Conservation (phyloP, 139 green algal genomes). For the Mychonastes homosphaera region DNA sequence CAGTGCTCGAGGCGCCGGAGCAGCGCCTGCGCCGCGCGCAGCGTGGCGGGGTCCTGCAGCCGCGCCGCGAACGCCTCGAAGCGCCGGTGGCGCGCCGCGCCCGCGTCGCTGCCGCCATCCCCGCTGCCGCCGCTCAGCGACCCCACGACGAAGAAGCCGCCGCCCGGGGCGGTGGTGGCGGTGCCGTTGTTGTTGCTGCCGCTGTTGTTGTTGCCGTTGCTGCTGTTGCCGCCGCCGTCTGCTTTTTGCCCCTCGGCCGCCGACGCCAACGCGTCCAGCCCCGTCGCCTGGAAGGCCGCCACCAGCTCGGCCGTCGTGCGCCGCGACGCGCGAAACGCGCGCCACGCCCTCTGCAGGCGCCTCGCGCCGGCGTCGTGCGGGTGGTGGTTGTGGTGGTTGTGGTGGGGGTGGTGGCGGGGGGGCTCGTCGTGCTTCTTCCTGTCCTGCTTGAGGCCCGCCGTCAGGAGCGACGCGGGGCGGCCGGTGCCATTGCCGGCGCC, state of each 20-base stretch:
- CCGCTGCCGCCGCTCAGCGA: background rate
- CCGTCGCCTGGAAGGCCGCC: slow-evolving; percentile 23
- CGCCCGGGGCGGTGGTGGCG: background rate
- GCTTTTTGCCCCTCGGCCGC: background rate
- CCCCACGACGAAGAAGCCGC: slow-evolving; percentile 5
- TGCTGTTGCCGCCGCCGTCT: background rate
- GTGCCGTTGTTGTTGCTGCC: background rate
- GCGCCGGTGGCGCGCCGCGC: slow-evolving; percentile 2
- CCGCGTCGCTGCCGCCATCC: background rate
- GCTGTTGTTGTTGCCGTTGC: slow-evolving; percentile 3
- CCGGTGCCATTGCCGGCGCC: too few species aligned
- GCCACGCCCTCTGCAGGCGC: slow-evolving; percentile 40
- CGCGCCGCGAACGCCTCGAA: slow-evolving; percentile 60
- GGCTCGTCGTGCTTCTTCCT: too few species aligned
- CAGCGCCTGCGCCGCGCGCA: slow-evolving; percentile 40
- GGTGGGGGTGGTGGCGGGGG: too few species aligned
- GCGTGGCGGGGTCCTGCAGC: slow-evolving; percentile 40
- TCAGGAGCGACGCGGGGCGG: too few species aligned
- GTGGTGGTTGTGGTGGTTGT: too few species aligned
- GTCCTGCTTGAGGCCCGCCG: too few species aligned
- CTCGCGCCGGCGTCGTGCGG: too few species aligned
- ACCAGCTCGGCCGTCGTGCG: slow-evolving; percentile 36
- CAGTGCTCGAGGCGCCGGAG: slow-evolving; percentile 49
- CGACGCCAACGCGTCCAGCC: background rate
- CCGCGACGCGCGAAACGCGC: slow-evolving; percentile 20